These are phyloP conservation scores for Vitis rotundifolia DNA, from an alignment of 164 flowering plant genomes.

Conservation along the genomic window DNA sequence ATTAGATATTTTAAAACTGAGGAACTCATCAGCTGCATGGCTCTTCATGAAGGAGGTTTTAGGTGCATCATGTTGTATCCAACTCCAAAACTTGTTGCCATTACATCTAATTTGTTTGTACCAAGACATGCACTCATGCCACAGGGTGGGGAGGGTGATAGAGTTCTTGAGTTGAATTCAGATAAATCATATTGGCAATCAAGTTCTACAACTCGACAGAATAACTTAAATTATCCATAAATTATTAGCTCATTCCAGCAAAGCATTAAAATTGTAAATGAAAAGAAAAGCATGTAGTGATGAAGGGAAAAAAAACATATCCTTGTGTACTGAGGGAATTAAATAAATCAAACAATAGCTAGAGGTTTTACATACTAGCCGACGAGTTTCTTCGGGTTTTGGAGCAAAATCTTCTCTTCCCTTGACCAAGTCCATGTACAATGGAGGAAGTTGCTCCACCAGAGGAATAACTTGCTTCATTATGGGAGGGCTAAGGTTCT, in stretches of 20 bases:
- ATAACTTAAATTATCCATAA: neutral
- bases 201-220: neutral
- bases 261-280: neutral
- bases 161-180: no score
- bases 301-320: neutral
- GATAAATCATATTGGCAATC: neutral
- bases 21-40: no score
- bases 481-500: constrained; percentile 84
- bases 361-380: constrained; percentile 54
- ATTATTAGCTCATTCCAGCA: neutral
- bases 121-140: no score
- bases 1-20: no score
- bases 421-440: constrained; percentile 85
- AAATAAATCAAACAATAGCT: neutral
- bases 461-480: constrained; percentile 92
- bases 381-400: constrained; percentile 90
- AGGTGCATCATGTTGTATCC: no score
- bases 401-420: constrained; percentile 93
- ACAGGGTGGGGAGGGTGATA: no score
- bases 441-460: constrained; percentile 91
- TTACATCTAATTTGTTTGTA: no score
- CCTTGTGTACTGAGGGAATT: neutral
- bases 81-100: no score
- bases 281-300: neutral
- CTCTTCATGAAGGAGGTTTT: no score